These are phyloP conservation scores for Trichoderma polysporum DNA, from an alignment of 2,329 filamentous ascomycete genomes.

Conservation along the genomic window DNA sequence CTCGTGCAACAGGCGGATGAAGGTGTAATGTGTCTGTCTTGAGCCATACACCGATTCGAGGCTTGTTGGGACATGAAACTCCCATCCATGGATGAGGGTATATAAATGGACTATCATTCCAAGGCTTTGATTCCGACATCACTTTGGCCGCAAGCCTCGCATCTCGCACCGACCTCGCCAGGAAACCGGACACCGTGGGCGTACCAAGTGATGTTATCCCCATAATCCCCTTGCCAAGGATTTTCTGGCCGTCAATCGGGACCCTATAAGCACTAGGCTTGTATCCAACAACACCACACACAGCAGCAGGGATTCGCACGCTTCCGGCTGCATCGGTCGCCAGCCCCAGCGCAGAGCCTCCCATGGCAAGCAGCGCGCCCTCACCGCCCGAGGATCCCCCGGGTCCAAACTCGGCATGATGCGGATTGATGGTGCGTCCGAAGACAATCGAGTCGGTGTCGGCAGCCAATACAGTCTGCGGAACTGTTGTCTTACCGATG, in stretches of 20 bases:
- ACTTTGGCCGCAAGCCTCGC: neutral
- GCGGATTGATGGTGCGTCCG: neutral
- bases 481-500: neutral
- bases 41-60: neutral
- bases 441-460: neutral
- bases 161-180: neutral
- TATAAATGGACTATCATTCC: neutral
- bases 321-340: neutral
- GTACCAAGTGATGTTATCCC: neutral
- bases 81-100: neutral
- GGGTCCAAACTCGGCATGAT: neutral
- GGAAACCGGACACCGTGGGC: neutral
- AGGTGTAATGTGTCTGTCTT: neutral
- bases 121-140: neutral
- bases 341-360: neutral
- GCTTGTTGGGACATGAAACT: neutral
- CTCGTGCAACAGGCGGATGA: neutral
- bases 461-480: neutral
- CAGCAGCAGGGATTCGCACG: neutral
- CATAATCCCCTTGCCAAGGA: neutral
- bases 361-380: neutral
- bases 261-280: neutral
- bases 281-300: neutral
- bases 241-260: neutral
- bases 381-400: neutral